Percentiles rank a stretch among this genome's conserved stretches.
These are phyloP conservation scores for Phytophthora cactorum DNA, from an alignment of 352 stramenopile species.

Conservation along the genomic window DNA sequence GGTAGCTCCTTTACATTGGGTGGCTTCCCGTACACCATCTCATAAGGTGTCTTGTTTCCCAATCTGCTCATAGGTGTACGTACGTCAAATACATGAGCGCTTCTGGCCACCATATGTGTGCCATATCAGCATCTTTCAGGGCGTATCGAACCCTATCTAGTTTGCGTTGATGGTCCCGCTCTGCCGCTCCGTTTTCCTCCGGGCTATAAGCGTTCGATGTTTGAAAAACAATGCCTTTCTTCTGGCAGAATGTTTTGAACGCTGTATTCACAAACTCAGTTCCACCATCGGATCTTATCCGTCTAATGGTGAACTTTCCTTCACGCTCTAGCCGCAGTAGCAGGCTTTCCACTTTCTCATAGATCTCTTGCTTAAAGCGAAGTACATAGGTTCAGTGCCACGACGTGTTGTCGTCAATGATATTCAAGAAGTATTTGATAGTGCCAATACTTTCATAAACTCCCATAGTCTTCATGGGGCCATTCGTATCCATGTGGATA, in stretches of 20 bases:
- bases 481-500: constrained; percentile 25
- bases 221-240: constrained; percentile 13
- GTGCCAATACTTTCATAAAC: too few species aligned
- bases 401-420: background rate
- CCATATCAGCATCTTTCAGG: constrained; percentile 14
- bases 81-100: background rate
- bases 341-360: constrained; percentile 11
- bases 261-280: constrained; percentile 20
- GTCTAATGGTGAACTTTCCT: constrained; percentile 14
- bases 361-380: constrained; percentile 3
- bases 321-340: constrained; percentile 10
- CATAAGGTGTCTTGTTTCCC: constrained; percentile 5
- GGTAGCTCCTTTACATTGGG: constrained; percentile 6
- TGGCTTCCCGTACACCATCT: constrained; percentile 13
- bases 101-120: background rate
- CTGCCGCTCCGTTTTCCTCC: constrained; percentile 23
- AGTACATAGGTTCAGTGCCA: constrained; percentile 1
- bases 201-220: constrained; percentile 12
- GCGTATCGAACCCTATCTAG: constrained; percentile 2
- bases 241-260: constrained; percentile 17
- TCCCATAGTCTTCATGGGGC: constrained; percentile 17
- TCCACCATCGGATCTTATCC: constrained; percentile 14
- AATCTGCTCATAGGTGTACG: background rate
- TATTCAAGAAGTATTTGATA: too few species aligned
- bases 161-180: constrained; percentile 21